A percentile compares a stretch with the other conserved stretches of the same genome.
Evolutionary conservation across 805 yeast genomes (phyloP).

Genomic region (Wickerhamiella allomyrinae): DNA sequence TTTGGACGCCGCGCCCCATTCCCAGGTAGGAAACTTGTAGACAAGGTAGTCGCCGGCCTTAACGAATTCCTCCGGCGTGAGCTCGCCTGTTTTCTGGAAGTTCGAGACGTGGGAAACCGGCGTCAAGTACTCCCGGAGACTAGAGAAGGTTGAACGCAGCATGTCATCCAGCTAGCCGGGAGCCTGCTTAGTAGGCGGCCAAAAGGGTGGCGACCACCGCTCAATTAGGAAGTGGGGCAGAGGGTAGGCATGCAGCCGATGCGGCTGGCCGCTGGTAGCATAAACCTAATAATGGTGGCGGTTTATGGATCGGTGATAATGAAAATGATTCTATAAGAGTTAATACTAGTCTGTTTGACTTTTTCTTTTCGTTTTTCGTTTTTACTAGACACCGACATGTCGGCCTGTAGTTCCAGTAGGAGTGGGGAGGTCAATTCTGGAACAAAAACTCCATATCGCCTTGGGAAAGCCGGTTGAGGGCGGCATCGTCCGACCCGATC

Average conservation of each 20-base stretch:
- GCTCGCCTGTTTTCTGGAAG: conserved; percentile 73
- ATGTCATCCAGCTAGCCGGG: not conserved
- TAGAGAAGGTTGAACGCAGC: not conserved
- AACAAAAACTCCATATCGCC: conserved; percentile 92
- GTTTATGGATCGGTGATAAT: too few relatives aligned
- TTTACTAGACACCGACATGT: too few relatives aligned
- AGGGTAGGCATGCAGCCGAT: too few relatives aligned
- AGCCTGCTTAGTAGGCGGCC: too few relatives aligned
- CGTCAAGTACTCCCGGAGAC: conserved; percentile 74
- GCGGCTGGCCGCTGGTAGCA: too few relatives aligned
- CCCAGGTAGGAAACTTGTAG: conserved; percentile 92
- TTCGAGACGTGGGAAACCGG: conserved; percentile 83
- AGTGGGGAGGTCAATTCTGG: conserved; percentile 61
- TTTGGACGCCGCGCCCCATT: conserved; percentile 54
- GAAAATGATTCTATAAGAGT: too few relatives aligned
- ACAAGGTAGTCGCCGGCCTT: conserved; percentile 87
- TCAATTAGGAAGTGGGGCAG: too few relatives aligned
- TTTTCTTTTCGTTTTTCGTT: too few relatives aligned
- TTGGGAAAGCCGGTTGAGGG: conserved; percentile 77
- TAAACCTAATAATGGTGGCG: too few relatives aligned
- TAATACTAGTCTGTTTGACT: too few relatives aligned
- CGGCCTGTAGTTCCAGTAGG: too few relatives aligned
- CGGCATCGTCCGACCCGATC: conserved; percentile 80
- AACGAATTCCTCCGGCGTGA: conserved; percentile 91
- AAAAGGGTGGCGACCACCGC: too few relatives aligned